phyloP scores from a whole-genome alignment of 2,329 filamentous ascomycete genomes.

The Kalmusia sp. region DNA sequence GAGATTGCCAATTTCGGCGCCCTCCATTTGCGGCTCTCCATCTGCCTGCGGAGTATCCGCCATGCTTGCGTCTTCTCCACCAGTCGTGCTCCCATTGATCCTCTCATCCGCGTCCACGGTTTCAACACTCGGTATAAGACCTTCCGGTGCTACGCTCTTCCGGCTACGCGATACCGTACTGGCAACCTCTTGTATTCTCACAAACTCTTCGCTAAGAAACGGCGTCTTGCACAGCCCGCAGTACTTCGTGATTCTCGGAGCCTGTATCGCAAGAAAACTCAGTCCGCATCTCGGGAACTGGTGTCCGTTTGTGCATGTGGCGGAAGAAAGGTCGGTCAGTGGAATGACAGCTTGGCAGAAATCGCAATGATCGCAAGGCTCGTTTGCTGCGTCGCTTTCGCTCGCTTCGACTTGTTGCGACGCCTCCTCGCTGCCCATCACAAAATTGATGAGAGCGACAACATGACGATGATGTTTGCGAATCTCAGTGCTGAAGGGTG shows the following conservation, averaged over 20 bases:
- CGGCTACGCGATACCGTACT: not conserved
- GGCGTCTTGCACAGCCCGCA: conserved; percentile 61
- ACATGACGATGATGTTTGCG: conserved; percentile 26
- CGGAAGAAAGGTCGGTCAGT: conserved; percentile 56
- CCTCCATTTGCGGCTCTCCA: not conserved
- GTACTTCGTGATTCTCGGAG: conserved; percentile 60
- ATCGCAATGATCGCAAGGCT: conserved; percentile 55
- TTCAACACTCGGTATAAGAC: too few relatives aligned
- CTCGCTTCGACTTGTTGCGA: not conserved
- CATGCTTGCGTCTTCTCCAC: not conserved
- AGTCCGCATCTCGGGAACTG: conserved; percentile 62
- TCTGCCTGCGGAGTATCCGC: too few relatives aligned
- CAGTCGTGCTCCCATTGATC: not conserved
- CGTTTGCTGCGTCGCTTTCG: conserved; percentile 12
- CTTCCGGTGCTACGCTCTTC: conserved; percentile 9
- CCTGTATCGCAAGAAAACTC: conserved; percentile 63
- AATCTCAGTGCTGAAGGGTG: conserved; percentile 31
- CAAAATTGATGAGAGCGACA: conserved; percentile 23
- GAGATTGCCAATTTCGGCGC: conserved; percentile 4
- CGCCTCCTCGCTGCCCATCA: conserved; percentile 11
- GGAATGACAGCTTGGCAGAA: conserved; percentile 58
- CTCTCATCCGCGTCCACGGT: conserved; percentile 3
- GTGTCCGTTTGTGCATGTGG: conserved; percentile 60
- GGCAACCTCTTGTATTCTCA: conserved; percentile 28
- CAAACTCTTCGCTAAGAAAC: conserved; percentile 55